Evolutionary conservation across 495 filamentous ascomycete species (phyloP), one percentile per base, ranked within the genome.

Genomic region (Rusavskia elegans): DNA sequence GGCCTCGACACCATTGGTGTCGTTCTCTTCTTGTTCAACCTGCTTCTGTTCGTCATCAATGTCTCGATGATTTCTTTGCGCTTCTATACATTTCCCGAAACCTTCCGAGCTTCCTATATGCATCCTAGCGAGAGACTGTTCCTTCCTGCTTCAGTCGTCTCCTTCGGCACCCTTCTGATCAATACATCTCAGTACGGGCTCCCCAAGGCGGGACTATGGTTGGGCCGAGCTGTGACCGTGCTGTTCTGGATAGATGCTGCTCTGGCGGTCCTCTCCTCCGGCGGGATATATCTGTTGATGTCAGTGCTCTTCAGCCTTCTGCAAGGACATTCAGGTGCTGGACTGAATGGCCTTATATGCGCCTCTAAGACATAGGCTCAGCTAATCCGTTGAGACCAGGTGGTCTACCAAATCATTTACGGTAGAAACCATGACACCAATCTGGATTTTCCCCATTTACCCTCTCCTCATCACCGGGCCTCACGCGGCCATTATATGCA

Each of bases 381-480:
- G 29, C 29, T 30, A 30, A 30, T 30, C 29, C 8, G 4, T 30
- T 8, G 29, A 35, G 32, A 25, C 7, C 42, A 81, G 78, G 52
- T 84, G 80, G 80, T 81, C 78, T 27, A 83, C 80, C 1, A 75
- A 79, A 56, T 78, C 82, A 21, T 90, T 89, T 58, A 88, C 87
- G 2, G 86, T 94, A 35, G 79, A 81, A 19, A 79, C 82, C 35
- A 94, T 94, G 87, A 94, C 87, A 0, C 87, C 87, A 0, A 79
- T 90, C 45, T 94, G 87, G 87, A 88, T 94, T 35, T 94, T 94
- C 54, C 87, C 87, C 0, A 87, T 85, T 1, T 94, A 94, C 56
- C 87, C 87, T 0, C 76, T 93, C 52, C 76, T 94, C 6, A 78
- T 94, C 0, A 76, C 83, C 5, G 87, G 84, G 8, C 85, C 87